phyloP scores from a whole-genome alignment of 768 basidiomycete genomes.

The Scleroderma citrinum region DNA sequence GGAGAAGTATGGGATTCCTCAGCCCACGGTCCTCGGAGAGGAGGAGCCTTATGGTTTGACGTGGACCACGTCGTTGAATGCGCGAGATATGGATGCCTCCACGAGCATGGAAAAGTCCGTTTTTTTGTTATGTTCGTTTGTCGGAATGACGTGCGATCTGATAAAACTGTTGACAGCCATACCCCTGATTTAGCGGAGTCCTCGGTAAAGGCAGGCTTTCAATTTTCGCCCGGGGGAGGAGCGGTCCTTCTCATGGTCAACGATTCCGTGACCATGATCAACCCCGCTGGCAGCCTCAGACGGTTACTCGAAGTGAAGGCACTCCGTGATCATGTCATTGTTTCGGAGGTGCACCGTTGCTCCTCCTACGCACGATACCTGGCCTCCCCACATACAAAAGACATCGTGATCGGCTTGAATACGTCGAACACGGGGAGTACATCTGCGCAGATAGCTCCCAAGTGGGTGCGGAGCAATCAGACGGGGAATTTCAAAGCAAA shows the following conservation, averaged over 20 bases:
- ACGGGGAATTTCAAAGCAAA: slow-evolving; percentile 24
- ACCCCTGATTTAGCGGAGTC: slow-evolving; percentile 21
- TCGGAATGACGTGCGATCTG: background rate
- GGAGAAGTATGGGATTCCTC: slow-evolving; percentile 18
- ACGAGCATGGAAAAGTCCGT: slow-evolving; percentile 10
- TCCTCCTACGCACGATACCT: slow-evolving; percentile 29
- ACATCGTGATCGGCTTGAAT: slow-evolving; percentile 23
- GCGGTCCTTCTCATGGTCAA: slow-evolving; percentile 29
- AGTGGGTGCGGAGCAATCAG: slow-evolving; percentile 19
- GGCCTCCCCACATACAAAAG: slow-evolving; percentile 8
- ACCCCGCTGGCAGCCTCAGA: slow-evolving; percentile 23
- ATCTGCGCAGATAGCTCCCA: slow-evolving; percentile 6
- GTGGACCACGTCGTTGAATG: slow-evolving; percentile 26
- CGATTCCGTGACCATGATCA: slow-evolving; percentile 20
- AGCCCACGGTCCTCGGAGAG: slow-evolving; percentile 15
- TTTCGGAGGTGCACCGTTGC: slow-evolving; percentile 30
- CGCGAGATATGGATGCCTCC: slow-evolving; percentile 15
- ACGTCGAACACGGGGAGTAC: slow-evolving; percentile 15
- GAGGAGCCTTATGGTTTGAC: slow-evolving; percentile 16
- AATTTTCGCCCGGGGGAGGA: slow-evolving; percentile 22
- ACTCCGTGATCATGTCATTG: slow-evolving; percentile 23
- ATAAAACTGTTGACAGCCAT: slow-evolving; percentile 8
- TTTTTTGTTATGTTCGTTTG: background rate
- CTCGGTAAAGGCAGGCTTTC: slow-evolving; percentile 22
- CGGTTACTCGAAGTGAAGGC: slow-evolving; percentile 20